Evolutionary conservation across 2,329 filamentous ascomycete species (phyloP).

Genomic region (Cladophialophora carrionii): DNA sequence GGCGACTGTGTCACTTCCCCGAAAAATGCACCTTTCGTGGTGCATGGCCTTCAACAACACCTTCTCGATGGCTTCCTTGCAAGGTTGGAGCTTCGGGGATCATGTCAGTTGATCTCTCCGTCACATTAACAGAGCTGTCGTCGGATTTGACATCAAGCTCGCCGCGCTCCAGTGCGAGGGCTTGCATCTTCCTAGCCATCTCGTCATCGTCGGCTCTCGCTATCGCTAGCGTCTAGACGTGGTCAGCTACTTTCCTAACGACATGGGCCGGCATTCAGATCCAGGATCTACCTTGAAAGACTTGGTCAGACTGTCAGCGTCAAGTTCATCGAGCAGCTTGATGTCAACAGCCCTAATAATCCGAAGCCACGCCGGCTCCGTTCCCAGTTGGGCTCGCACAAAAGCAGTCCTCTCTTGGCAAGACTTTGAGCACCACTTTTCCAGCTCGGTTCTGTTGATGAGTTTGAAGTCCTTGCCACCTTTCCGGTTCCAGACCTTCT

Average conservation of each 20-base stretch:
- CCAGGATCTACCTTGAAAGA: conserved; percentile 26
- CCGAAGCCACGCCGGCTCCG: conserved; percentile 83
- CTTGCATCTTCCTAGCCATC: conserved; percentile 47
- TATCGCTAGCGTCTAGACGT: conserved; percentile 23
- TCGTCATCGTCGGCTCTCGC: conserved; percentile 39
- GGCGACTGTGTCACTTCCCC: not conserved
- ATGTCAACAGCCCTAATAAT: conserved; percentile 62
- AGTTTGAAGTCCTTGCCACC: conserved; percentile 65
- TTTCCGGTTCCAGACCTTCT: conserved; percentile 54
- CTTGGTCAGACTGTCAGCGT: conserved; percentile 20
- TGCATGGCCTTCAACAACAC: conserved; percentile 30
- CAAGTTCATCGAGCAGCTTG: conserved; percentile 67
- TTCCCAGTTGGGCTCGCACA: conserved; percentile 83
- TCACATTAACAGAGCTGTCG: conserved; percentile 14
- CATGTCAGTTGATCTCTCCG: conserved; percentile 24
- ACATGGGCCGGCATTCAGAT: not conserved
- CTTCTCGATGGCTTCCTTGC: conserved; percentile 14
- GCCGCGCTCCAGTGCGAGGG: conserved; percentile 59
- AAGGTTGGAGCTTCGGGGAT: conserved; percentile 23
- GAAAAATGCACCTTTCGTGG: conserved; percentile 30
- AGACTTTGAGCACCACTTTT: conserved; percentile 81
- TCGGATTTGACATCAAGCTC: conserved; percentile 24
- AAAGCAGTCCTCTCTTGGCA: conserved; percentile 82
- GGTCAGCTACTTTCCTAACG: conserved; percentile 5
- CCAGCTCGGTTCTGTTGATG: conserved; percentile 70